Conservation (phyloP, 1,284 basidiomycete species). For the Papiliotrema terrestris region DNA sequence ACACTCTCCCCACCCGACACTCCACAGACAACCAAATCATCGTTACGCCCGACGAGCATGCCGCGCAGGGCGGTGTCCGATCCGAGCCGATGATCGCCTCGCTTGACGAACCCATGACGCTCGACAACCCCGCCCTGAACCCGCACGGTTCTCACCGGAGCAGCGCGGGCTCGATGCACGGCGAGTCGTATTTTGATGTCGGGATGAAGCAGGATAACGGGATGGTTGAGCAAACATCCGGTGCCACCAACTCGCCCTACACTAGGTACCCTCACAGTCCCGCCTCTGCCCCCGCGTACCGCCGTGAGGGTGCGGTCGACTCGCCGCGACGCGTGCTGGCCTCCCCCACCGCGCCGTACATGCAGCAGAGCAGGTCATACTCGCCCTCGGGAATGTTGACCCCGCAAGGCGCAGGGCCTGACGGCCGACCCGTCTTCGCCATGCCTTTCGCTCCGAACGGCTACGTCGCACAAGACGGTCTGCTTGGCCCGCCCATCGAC, state of each 20-base stretch:
- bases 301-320: conserved; percentile 15
- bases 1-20: conserved; percentile 31
- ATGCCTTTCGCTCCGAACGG: conserved; percentile 27
- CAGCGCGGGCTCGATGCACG: conserved; percentile 14
- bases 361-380: conserved; percentile 1
- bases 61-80: conserved; percentile 13
- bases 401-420: conserved; percentile 6
- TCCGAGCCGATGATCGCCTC: conserved; percentile 8
- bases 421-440: conserved; percentile 36
- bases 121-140: conserved; percentile 17
- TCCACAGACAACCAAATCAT: conserved; percentile 37
- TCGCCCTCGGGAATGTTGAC: conserved; percentile 2
- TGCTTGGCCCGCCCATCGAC: conserved; percentile 21
- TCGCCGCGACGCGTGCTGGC: conserved; percentile 12
- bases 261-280: conserved; percentile 18
- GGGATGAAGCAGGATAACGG: conserved; percentile 26
- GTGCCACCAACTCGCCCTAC: conserved; percentile 21
- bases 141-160: conserved; percentile 1
- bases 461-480: conserved; percentile 6
- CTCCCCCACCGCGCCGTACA: conserved; percentile 14
- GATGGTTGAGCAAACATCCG: conserved; percentile 12
- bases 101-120: conserved; percentile 21
- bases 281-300: conserved; percentile 29
- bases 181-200: conserved; percentile 35
- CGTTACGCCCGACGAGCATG: conserved; percentile 38